phyloP scores from a whole-genome alignment of 495 filamentous ascomycete species.

The Recurvomyces mirabilis region DNA sequence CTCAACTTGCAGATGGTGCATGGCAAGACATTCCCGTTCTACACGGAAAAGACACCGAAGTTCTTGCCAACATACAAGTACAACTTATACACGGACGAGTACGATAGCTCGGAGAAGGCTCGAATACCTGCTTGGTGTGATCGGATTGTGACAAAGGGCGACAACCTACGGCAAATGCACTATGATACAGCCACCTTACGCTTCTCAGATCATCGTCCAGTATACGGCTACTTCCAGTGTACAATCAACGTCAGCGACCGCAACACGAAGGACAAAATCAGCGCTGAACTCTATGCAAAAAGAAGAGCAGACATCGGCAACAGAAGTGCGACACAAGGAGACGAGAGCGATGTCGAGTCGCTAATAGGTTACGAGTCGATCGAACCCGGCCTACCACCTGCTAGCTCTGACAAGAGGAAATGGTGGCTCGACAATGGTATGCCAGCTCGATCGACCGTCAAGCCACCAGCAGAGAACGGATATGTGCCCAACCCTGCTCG shows the following conservation, averaged over 20 bases:
- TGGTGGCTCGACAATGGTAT: conserved; percentile 91
- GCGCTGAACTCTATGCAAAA: conserved; percentile 57
- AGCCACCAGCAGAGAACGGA: conserved; percentile 49
- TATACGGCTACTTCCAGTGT: conserved; percentile 81
- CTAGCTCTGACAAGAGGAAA: conserved; percentile 78
- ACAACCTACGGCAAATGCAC: conserved; percentile 64
- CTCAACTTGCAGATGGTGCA: conserved; percentile 94
- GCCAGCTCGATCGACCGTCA: conserved; percentile 59
- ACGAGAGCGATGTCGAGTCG: conserved; percentile 62
- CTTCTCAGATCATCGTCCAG: conserved; percentile 90
- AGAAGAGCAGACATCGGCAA: conserved; percentile 48
- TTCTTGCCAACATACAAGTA: conserved; percentile 96
- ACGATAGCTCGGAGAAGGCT: conserved; percentile 89
- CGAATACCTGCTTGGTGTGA: conserved; percentile 98
- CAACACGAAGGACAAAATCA: conserved; percentile 54
- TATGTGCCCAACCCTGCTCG: conserved; percentile 58
- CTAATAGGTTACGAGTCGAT: conserved; percentile 62
- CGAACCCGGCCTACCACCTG: conserved; percentile 69
- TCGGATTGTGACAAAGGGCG: conserved; percentile 76
- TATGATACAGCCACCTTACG: conserved; percentile 68
- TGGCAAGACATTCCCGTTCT: conserved; percentile 77
- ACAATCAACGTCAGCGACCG: conserved; percentile 70
- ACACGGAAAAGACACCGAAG: conserved; percentile 71
- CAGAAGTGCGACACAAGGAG: conserved; percentile 31
- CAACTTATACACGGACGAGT: conserved; percentile 73